Base-by-base conservation (phyloP, 2,329 filamentous ascomycete species). In the Aspergillus thermomutatus region DNA sequence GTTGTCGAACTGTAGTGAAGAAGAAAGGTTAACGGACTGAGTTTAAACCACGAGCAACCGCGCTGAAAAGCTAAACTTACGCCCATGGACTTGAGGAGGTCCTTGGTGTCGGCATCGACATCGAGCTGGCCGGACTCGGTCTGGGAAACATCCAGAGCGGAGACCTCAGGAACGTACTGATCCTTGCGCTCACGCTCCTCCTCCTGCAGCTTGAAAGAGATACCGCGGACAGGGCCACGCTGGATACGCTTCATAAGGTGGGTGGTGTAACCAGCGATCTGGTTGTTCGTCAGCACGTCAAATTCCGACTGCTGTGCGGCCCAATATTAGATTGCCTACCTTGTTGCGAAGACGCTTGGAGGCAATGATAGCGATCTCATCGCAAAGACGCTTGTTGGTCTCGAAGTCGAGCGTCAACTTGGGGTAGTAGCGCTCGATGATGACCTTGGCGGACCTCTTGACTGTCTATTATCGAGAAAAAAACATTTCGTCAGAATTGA, bases 191-290 rank as follows among this genome's bases (percentile, higher is more conserved):
- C 94, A 87, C 94, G 91, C 89, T 99, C 94, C 86, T 99, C 94
- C 85, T 99, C 94, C 84, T 99, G 94, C 62, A 99, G 91, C 88
- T 99, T 99, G 92, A 99, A 99, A 81, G 95, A 99, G 83, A 99
- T 99, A 85, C 94, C 94, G 74, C 94, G 95, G 81, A 99, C 94
- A 68, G 94, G 94, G 68, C 94, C 94, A 80, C 94, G 92, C 86
- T 97, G 94, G 74, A 99, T 99, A 82, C 94, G 94, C 89, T 97
- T 97, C 95, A 99, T 99, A 82, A 95, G 80, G 79, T 96, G 92
- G 69, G 94, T 97, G 74, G 93, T 96, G 88, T 96, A 97, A 74
- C 94, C 94, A 76, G 94, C 92, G 83, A 96, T 95, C 91, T 93
- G 67, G 53, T 60, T 19, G 14, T 43, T 25, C 21, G 45, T 49